Evolutionary conservation across 2,329 filamentous ascomycete species (phyloP).

Genomic region (Xylaria hypoxylon): DNA sequence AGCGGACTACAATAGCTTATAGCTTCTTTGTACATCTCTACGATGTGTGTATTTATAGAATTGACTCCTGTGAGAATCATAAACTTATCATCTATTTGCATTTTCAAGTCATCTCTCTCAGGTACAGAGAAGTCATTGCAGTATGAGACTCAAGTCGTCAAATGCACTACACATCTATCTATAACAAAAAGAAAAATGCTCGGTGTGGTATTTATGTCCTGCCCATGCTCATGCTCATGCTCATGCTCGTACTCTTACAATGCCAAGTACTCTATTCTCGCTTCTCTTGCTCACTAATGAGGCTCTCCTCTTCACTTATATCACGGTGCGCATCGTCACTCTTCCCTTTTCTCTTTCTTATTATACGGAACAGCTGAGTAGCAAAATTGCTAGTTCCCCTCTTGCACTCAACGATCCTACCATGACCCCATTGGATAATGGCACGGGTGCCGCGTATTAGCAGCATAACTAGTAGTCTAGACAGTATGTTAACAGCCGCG

Average conservation of each 20-base stretch:
- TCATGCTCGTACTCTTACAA: neutral
- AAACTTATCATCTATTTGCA: too few species aligned
- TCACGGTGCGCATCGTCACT: neutral
- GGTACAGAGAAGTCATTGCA: neutral
- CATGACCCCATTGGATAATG: conserved; percentile 7
- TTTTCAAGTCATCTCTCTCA: neutral
- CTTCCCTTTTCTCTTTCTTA: neutral
- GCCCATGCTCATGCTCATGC: neutral
- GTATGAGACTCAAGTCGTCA: too few species aligned
- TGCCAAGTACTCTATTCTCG: neutral
- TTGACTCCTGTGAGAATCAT: too few species aligned
- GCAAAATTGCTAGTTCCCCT: neutral
- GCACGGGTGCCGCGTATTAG: neutral
- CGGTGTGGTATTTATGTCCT: neutral
- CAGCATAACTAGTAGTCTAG: neutral
- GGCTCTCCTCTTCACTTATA: conserved; percentile 15
- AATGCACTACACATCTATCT: too few species aligned
- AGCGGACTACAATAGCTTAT: too few species aligned
- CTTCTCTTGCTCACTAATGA: conserved; percentile 11
- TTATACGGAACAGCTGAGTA: neutral
- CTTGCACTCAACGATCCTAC: conserved; percentile 1
- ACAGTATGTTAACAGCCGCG: neutral
- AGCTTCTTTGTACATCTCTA: too few species aligned
- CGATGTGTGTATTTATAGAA: too few species aligned
- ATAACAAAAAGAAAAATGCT: neutral